Conservation (phyloP, 805 yeast genomes). For the Tetrapisispora arboricola region DNA sequence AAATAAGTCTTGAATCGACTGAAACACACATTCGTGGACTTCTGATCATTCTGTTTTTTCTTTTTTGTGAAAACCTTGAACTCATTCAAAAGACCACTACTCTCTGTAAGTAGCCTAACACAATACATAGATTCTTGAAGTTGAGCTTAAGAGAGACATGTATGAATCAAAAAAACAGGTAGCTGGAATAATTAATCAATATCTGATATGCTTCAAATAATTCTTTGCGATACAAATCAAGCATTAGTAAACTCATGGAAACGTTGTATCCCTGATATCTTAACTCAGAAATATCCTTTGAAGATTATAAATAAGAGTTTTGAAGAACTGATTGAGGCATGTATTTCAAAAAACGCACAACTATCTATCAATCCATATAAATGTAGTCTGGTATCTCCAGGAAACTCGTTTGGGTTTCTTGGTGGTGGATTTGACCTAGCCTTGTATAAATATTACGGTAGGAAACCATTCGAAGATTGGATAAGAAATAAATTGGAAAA, state of each 20-base stretch:
- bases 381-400: conserved; percentile 38
- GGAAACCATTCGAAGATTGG: conserved; percentile 20
- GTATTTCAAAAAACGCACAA: not conserved
- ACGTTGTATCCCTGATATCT: conserved; percentile 6
- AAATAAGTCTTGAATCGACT: too few relatives aligned
- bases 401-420: conserved; percentile 40
- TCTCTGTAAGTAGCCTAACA: too few relatives aligned
- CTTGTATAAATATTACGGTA: conserved; percentile 20
- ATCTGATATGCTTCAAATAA: conserved; percentile 8
- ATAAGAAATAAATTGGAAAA: conserved; percentile 16
- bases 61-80: too few relatives aligned
- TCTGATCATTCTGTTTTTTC: too few relatives aligned
- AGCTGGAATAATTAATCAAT: too few relatives aligned
- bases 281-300: not conserved
- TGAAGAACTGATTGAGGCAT: not conserved
- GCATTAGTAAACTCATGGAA: conserved; percentile 12
- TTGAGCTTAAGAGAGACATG: too few relatives aligned
- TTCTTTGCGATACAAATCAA: conserved; percentile 17
- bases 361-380: not conserved
- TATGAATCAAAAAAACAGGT: too few relatives aligned
- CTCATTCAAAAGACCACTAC: too few relatives aligned
- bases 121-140: too few relatives aligned
- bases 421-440: conserved; percentile 44
- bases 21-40: too few relatives aligned
- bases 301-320: not conserved